These are phyloP conservation scores for Mycogone perniciosa DNA, from an alignment of 2,329 filamentous ascomycete genomes.

Conservation along the genomic window DNA sequence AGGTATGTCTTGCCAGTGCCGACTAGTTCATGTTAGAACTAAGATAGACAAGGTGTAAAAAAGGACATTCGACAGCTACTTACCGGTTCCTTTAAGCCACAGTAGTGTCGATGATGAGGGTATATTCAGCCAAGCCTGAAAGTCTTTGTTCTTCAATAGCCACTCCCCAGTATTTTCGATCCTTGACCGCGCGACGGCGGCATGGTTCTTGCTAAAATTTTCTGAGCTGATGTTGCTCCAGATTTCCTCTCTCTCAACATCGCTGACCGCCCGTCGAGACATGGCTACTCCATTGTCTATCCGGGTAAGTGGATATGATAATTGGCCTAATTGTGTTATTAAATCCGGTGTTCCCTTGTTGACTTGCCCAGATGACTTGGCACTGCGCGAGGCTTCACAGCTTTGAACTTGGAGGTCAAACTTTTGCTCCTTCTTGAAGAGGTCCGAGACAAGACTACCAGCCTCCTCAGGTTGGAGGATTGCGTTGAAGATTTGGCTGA, in stretches of 20 bases:
- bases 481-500: not conserved
- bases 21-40: not conserved
- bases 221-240: not conserved
- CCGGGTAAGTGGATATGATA: not conserved
- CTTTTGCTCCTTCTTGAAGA: not conserved
- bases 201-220: conserved; percentile 1
- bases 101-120: conserved; percentile 2
- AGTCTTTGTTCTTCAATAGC: not conserved
- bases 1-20: conserved; percentile 9
- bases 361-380: not conserved
- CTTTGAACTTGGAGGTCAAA: not conserved
- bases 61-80: not conserved
- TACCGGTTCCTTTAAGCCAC: conserved; percentile 4
- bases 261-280: not conserved
- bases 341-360: not conserved
- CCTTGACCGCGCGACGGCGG: not conserved
- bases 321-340: not conserved
- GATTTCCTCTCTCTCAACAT: not conserved
- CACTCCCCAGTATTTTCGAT: not conserved
- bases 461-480: not conserved
- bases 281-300: not conserved
- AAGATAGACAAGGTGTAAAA: not conserved
- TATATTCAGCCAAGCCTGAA: not conserved
- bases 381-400: not conserved
- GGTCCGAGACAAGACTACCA: not conserved